A percentile compares a stretch with the other conserved stretches of the same genome.
These are phyloP conservation scores for Colletotrichum sp. DNA, from an alignment of 2,329 filamentous ascomycete genomes.

Conservation along the genomic window DNA sequence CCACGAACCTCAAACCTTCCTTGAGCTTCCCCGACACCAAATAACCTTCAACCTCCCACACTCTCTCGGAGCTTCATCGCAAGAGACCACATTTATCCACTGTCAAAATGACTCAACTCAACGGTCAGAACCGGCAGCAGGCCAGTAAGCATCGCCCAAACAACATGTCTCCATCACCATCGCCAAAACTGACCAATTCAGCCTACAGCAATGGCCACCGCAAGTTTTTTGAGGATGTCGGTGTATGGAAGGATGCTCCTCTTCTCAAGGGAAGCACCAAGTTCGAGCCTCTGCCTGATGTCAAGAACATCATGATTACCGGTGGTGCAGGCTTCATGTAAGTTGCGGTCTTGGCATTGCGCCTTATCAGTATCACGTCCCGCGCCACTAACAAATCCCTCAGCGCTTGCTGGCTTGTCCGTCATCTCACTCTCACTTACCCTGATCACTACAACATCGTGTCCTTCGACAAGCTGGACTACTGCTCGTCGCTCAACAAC, in stretches of 20 bases:
- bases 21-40: neutral
- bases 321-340: constrained; percentile 88
- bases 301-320: constrained; percentile 83
- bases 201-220: constrained; percentile 31
- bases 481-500: constrained; percentile 82
- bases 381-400: constrained; percentile 3
- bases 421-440: constrained; percentile 78
- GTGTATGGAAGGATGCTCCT: constrained; percentile 75
- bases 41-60: neutral
- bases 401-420: constrained; percentile 83
- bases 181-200: neutral
- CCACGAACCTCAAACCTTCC: neutral
- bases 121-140: constrained; percentile 12
- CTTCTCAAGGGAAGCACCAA: constrained; percentile 72
- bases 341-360: constrained; percentile 33
- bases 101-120: neutral
- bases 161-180: neutral
- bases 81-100: neutral
- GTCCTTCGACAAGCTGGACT: constrained; percentile 85
- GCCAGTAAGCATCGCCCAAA: neutral
- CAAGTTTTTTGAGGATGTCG: constrained; percentile 62
- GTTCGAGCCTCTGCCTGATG: constrained; percentile 71
- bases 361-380: neutral
- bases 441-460: constrained; percentile 77
- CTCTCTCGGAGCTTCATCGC: neutral